Percentiles rank a stretch among this genome's conserved stretches.
Conservation (phyloP, 495 filamentous ascomycete species). For the Entonaema liquescens region DNA sequence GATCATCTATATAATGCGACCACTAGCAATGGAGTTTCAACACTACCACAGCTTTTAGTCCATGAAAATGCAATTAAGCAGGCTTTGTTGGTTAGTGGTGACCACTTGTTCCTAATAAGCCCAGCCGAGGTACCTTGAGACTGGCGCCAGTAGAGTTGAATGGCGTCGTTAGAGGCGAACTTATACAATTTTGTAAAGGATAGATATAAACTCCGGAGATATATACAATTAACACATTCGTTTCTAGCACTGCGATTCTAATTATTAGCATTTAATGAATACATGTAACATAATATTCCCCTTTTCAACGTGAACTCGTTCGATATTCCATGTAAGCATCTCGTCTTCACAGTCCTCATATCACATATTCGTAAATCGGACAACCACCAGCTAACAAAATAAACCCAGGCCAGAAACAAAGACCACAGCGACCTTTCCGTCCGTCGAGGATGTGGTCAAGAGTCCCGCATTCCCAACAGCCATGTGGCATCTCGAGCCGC, state of each 20-base stretch:
- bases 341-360: neutral
- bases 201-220: neutral
- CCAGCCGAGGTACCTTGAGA: neutral
- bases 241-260: neutral
- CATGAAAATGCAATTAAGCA: neutral
- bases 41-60: too few species aligned
- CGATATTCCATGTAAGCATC: neutral
- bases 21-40: too few species aligned
- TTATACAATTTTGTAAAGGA: neutral
- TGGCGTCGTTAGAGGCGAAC: neutral
- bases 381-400: neutral
- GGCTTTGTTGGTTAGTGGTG: neutral
- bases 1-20: neutral
- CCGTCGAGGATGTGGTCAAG: slow-evolving; percentile 50
- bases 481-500: slow-evolving; percentile 70
- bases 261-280: neutral
- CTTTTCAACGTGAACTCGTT: neutral
- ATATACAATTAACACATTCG: neutral
- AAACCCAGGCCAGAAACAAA: slow-evolving; percentile 8
- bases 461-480: slow-evolving; percentile 58
- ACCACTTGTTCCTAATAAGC: neutral
- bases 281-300: neutral
- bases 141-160: neutral
- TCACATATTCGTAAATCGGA: neutral
- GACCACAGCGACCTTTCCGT: slow-evolving; percentile 40